Evolutionary conservation across 345 rosid genomes (phyloP), one percentile per base, ranked within the genome.

Genomic region (Microcos paniculata): DNA sequence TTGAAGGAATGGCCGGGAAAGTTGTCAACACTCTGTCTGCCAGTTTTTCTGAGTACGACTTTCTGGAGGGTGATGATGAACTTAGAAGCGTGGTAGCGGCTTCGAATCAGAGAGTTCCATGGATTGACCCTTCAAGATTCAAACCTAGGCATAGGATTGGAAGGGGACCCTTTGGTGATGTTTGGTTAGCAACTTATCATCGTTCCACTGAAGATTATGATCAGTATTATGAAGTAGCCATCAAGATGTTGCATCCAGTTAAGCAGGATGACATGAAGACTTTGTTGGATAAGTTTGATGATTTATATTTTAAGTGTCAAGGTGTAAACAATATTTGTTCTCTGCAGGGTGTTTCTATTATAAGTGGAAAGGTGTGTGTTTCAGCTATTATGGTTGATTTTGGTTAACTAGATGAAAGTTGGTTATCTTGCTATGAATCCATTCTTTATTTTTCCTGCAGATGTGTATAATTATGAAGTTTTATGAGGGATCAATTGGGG

Each of bases 131-230:
- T 6, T 66, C 88, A 0, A 48, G 79, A 16, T 80, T 96, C 83
- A 93, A 88, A 83, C 93, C 92, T 66, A 83, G 94, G 43, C 98
- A 96, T 77, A 87, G 98, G 33, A 92, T 96, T 43, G 99, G 99
- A 71, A 87, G 98, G 86, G 99, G 99, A 16, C 87, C 90, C 18
- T 96, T 93, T 75, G 98, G 99, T 38, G 99, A 96, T 82, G 94
- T 90, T 72, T 96, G 97, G 97, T 80, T 96, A 62, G 98, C 95
- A 61, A 96, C 99, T 71, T 90, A 80, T 87, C 92, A 92, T 82
- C 91, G 77, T 56, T 88, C 88, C 0, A 84, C 85, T 12, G 80
- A 81, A 11, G 96, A 89, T 80, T 90, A 84, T 70, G 89, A 88
- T 63, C 90, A 90, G 80, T 85, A 61, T 77, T 89, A 87, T 75